Percentiles rank a stretch among this genome's conserved stretches.
Conservation (phyloP, 2,329 filamentous ascomycete species). For the Colletotrichum liaoningense region DNA sequence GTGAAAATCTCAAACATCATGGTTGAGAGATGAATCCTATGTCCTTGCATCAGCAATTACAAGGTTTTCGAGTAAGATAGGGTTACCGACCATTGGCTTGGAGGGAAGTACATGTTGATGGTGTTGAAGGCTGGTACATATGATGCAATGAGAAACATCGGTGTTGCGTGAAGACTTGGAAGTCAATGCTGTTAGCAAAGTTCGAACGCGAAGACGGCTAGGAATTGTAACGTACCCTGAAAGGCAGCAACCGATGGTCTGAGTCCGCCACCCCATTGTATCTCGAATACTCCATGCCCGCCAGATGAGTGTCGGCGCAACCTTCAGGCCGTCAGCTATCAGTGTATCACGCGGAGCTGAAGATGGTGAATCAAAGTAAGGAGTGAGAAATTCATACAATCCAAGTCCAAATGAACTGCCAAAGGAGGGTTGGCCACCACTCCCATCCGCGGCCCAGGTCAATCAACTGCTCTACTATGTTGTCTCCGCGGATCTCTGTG, state of each 20-base stretch:
- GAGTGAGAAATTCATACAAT: constrained; percentile 42
- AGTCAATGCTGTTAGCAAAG: constrained; percentile 9
- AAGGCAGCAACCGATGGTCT: constrained; percentile 57
- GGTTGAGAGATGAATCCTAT: constrained; percentile 60
- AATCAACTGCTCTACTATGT: constrained; percentile 53
- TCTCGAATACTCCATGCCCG: constrained; percentile 65
- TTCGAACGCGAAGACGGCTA: too few relatives aligned
- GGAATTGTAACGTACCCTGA: constrained; percentile 39
- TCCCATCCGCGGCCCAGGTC: constrained; percentile 64
- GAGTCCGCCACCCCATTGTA: constrained; percentile 67
- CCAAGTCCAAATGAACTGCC: constrained; percentile 67
- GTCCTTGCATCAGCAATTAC: constrained; percentile 41
- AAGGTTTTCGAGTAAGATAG: background rate
- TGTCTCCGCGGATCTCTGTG: constrained; percentile 45
- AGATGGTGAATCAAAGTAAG: too few relatives aligned
- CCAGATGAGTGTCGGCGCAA: constrained; percentile 64
- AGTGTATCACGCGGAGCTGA: too few relatives aligned
- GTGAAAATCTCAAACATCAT: constrained; percentile 66
- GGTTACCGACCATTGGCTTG: constrained; percentile 61
- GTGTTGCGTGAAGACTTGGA: constrained; percentile 63
- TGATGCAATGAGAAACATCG: constrained; percentile 66
- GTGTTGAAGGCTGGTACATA: constrained; percentile 50
- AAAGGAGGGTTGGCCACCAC: constrained; percentile 68
- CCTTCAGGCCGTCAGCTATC: constrained; percentile 38
- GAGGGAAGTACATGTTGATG: constrained; percentile 60